A percentile compares a stretch with the other conserved stretches of the same genome.
These are phyloP conservation scores for Daedaleopsis nitida DNA, from an alignment of 768 basidiomycete species.

Conservation along the genomic window DNA sequence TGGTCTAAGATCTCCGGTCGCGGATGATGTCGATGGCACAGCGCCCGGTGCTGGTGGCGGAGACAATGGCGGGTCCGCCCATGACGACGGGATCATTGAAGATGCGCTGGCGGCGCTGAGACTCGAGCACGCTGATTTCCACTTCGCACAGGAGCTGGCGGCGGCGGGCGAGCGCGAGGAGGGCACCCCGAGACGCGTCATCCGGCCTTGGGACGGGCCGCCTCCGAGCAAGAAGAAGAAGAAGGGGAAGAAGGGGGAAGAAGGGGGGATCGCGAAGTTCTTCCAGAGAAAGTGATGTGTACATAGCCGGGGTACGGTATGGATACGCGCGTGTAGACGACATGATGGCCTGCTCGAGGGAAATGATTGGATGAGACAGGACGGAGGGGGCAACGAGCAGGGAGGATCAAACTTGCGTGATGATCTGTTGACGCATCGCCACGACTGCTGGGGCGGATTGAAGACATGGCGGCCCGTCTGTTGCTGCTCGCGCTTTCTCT, in stretches of 20 bases:
- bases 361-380: constrained; percentile 7
- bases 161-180: constrained; percentile 41
- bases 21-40: constrained; percentile 13
- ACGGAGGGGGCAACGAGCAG: constrained; percentile 8
- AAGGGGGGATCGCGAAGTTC: constrained; percentile 50
- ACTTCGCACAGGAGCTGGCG: constrained; percentile 81
- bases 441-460: constrained; percentile 12
- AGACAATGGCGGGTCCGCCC: constrained; percentile 24
- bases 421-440: constrained; percentile 13
- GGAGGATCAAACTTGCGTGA: constrained; percentile 19
- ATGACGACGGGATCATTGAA: constrained; percentile 33
- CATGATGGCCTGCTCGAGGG: not conserved
- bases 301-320: not conserved
- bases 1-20: not conserved
- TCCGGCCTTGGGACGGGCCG: constrained; percentile 23
- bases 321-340: not conserved
- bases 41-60: constrained; percentile 28
- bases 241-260: constrained; percentile 29
- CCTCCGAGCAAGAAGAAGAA: constrained; percentile 34
- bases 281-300: constrained; percentile 33
- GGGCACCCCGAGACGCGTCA: constrained; percentile 23
- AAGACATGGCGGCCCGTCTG: constrained; percentile 16
- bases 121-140: constrained; percentile 86
- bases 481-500: constrained; percentile 20
- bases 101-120: constrained; percentile 44